phyloP scores from a whole-genome alignment of 2,329 filamentous ascomycete genomes.

The Blumeria hordei region DNA sequence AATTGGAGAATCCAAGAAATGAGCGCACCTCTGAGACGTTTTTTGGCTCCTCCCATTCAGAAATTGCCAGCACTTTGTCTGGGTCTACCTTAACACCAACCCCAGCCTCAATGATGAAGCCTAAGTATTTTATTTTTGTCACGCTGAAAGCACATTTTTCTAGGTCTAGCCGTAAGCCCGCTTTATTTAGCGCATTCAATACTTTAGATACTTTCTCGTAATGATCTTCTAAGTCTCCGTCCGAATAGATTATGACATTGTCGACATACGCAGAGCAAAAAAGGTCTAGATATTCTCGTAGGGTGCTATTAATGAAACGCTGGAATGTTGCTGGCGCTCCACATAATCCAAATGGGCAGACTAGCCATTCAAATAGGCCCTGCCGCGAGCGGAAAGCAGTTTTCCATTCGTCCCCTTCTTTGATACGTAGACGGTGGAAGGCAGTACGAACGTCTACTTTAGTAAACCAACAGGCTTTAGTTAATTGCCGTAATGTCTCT shows the following conservation, averaged over 20 bases:
- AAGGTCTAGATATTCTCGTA: too few species aligned
- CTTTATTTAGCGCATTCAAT: too few species aligned
- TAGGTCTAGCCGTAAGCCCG: too few species aligned
- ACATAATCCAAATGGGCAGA: too few species aligned
- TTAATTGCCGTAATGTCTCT: too few species aligned
- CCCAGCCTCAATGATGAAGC: background rate
- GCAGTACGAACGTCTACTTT: background rate
- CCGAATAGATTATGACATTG: background rate
- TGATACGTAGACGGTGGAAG: background rate
- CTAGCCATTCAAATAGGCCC: too few species aligned
- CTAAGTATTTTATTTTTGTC: background rate
- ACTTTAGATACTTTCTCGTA: background rate
- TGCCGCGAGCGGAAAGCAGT: too few species aligned
- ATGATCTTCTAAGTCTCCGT: background rate
- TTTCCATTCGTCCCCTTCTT: too few species aligned
- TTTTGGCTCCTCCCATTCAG: constrained; percentile 1
- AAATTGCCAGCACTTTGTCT: background rate
- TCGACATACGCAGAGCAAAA: background rate
- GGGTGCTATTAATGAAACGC: too few species aligned
- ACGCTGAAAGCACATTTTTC: background rate
- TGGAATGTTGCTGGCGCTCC: too few species aligned
- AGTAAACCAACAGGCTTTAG: background rate
- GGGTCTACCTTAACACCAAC: background rate
- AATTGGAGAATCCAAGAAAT: background rate
- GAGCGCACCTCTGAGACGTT: constrained; percentile 7